Base-by-base conservation (phyloP, 345 rosid species). In the Eucalyptus brandiana region DNA sequence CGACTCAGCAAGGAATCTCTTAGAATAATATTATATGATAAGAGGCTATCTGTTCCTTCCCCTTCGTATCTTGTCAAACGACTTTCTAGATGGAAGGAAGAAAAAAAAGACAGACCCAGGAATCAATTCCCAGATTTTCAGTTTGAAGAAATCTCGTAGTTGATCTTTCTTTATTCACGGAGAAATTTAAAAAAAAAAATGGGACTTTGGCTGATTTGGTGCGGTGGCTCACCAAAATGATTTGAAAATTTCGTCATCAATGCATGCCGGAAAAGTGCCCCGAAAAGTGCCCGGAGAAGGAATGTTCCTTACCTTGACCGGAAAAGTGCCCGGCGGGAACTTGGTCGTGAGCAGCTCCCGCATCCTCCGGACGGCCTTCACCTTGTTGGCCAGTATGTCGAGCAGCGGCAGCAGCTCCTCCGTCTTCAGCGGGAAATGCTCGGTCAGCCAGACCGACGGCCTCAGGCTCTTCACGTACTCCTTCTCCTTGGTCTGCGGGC, bases 401-500 rank as follows among this genome's bases (percentile, higher is more conserved):
- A 98, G 98, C 88, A 98, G 91, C 90, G 99, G 99, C 89, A 97
- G 91, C 24, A 98, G 88, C 92, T 98, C 99, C 83, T 98, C 99
- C 87, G 96, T 97, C 91, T 96, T 96, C 53, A 98, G 91, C 87
- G 99, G 99, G 72, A 98, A 97, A 86, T 98, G 97, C 17, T 97
- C 99, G 91, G 99, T 98, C 86, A 98, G 88, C 99, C 99, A 98
- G 15, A 98, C 96, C 4, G 98, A 96, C 80, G 99, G 99, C 89
- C 95, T 93, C 54, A 98, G 89, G 89, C 96, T 97, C 89, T 92
- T 94, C 58, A 97, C 93, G 90, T 92, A 94, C 90, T 98, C 99
- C 89, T 97, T 97, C 91, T 97, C 99, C 94, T 96, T 97, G 21
- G 96, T 94, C 80, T 90, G 97, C 45, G 96, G 96, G 47, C 91